phyloP scores from a whole-genome alignment of 2,329 filamentous ascomycete genomes.

The Fusarium coicis region DNA sequence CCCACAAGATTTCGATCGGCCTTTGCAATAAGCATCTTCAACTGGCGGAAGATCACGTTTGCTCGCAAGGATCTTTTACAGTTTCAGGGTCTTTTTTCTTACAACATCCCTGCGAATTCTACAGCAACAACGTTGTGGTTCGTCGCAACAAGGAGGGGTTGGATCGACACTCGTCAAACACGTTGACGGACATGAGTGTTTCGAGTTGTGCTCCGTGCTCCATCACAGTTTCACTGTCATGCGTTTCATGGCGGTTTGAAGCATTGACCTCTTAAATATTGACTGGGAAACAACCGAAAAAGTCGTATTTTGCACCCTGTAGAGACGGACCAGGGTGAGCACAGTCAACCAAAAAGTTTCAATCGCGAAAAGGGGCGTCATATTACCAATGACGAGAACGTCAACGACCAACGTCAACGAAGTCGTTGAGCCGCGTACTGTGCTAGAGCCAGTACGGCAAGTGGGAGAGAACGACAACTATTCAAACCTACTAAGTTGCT shows the following conservation, averaged over 20 bases:
- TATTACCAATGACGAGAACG: background rate
- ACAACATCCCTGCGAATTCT: conserved; percentile 17
- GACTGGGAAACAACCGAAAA: conserved; percentile 30
- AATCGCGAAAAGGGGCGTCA: background rate
- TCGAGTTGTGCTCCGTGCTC: conserved; percentile 30
- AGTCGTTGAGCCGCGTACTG: background rate
- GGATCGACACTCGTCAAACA: conserved; percentile 38
- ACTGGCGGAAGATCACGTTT: background rate
- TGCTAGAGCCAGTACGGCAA: conserved; percentile 4
- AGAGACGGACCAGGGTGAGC: background rate
- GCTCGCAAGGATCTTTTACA: conserved; percentile 7
- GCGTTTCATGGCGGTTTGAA: conserved; percentile 38
- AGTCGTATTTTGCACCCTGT: background rate
- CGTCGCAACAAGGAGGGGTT: conserved; percentile 11
- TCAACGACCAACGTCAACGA: background rate
- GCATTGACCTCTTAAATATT: conserved; percentile 19
- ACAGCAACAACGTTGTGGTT: conserved; percentile 6
- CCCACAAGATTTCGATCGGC: background rate
- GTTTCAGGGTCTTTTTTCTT: conserved; percentile 21
- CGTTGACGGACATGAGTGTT: conserved; percentile 23
- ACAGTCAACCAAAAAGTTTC: conserved; percentile 4
- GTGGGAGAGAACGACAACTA: conserved; percentile 1
- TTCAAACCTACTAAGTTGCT: background rate
- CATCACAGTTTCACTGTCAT: conserved; percentile 27
- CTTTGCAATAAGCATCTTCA: background rate